Conservation (phyloP, 164 flowering plant genomes). For the Piper longum region DNA sequence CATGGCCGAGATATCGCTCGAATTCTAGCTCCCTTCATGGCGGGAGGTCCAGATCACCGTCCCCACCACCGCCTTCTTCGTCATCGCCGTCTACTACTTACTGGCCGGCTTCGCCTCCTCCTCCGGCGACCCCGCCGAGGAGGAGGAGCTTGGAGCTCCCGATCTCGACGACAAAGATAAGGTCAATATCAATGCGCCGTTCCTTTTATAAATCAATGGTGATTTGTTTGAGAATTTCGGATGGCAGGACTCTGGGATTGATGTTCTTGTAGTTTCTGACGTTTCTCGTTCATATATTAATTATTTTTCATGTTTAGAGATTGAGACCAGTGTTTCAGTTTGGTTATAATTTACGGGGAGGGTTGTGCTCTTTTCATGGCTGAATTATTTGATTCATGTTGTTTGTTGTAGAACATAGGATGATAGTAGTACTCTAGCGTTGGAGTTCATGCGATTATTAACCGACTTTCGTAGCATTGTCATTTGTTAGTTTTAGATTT, state of each 20-base stretch:
- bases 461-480: too few species aligned
- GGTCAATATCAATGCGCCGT: slow-evolving; percentile 16
- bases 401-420: not conserved
- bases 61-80: slow-evolving; percentile 52
- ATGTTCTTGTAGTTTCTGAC: not conserved
- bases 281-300: not conserved
- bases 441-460: not conserved
- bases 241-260: too few species aligned
- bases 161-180: slow-evolving; percentile 26
- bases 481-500: too few species aligned
- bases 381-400: not conserved
- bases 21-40: slow-evolving; percentile 55
- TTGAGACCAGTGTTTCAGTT: too few species aligned
- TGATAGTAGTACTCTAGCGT: not conserved
- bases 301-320: not conserved
- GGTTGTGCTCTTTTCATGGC: not conserved
- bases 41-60: slow-evolving; percentile 79
- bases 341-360: not conserved
- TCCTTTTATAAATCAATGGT: not conserved
- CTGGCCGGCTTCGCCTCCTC: slow-evolving; percentile 16
- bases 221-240: not conserved
- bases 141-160: slow-evolving; percentile 8
- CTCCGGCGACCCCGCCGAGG: slow-evolving; percentile 9
- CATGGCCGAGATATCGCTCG: slow-evolving; percentile 28
- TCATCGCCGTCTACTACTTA: slow-evolving; percentile 40